Base-by-base conservation (phyloP, 1,139 yeast species). In the Hansenula lynferdii region DNA sequence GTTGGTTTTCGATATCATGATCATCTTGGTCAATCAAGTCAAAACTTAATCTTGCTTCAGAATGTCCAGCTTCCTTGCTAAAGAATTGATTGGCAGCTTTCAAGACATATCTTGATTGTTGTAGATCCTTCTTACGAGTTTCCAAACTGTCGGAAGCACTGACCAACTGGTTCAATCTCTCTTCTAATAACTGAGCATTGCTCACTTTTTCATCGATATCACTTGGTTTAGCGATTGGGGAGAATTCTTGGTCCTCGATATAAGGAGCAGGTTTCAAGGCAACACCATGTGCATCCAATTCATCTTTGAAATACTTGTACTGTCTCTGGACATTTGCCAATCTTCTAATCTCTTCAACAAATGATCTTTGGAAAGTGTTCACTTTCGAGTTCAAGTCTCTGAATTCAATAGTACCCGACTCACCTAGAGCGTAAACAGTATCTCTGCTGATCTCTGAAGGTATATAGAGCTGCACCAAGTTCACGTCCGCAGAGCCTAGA, bases 391-490 rank as follows among this genome's bases (percentile, higher is more conserved):
- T 92, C 62, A 92, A 70, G 61, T 92, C 97, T 43, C 96, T 74
- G 61, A 94, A 89, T 57, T 94, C 97, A 22, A 92, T 84, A 39
- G 76, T 69, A 2, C 96, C 96, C 42, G 83, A 65, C 45, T 79
- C 78, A 8, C 98, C 98, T 30, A 92, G 65, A 4, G 82, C 75
- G 38, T 84, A 80, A 12, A 89, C 94, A 43, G 87, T 80, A 45
- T 89, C 95, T 46, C 97, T 71, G 8, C 95, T 85, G 43, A 87
- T 77, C 60, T 92, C 98, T 25, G 82, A 77, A n/a, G 97, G 87
- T 38, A 92, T 80, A 61, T 85, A 92, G 58, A 92, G 75, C 65
- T 92, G 97, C 31, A 90, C 89, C 48, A 90, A 72, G 32, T 89
- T 74, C 97, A 92, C 90, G 42, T 94, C 95, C 64, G 97, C 97